Evolutionary conservation across 139 green algal genomes (phyloP).

Genomic region (Auxenochlorella pyrenoidosa): DNA sequence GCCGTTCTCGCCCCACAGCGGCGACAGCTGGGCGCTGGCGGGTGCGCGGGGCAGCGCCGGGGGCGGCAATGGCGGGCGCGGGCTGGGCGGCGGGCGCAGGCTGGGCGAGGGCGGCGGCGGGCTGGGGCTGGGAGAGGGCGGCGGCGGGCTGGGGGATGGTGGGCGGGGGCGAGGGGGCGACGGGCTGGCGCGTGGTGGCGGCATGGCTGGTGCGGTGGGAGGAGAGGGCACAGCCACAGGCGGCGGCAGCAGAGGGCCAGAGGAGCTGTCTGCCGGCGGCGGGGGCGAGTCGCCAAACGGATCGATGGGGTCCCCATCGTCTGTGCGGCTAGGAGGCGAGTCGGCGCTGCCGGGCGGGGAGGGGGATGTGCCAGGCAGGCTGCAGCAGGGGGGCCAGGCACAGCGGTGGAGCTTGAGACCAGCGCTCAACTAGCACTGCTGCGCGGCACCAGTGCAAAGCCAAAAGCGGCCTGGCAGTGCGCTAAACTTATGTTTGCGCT

Average conservation of each 20-base stretch:
- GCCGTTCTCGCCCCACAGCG: conserved; percentile 14
- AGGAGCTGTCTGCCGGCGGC: neutral
- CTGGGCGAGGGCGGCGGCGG: conserved; percentile 10
- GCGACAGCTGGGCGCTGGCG: neutral
- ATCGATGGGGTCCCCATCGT: neutral
- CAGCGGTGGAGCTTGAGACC: neutral
- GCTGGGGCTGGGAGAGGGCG: neutral
- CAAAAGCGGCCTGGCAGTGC: neutral
- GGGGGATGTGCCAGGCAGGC: neutral
- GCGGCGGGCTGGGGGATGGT: neutral
- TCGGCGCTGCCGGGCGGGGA: neutral
- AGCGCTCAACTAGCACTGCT: neutral
- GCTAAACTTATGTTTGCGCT: neutral
- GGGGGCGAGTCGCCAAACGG: neutral
- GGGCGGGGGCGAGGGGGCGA: neutral
- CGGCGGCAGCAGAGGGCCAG: neutral
- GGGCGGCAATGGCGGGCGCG: neutral
- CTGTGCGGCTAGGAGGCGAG: too few species aligned
- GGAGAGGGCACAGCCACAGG: neutral
- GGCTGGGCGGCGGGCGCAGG: neutral
- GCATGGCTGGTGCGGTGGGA: neutral
- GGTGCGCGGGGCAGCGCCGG: neutral
- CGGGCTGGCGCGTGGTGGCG: neutral
- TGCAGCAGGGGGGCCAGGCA: neutral
- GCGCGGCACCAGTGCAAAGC: neutral